Percentiles rank a stretch among this genome's conserved stretches.
Evolutionary conservation across 2,329 filamentous ascomycete genomes (phyloP).

Genomic region (Helotiales sp.): DNA sequence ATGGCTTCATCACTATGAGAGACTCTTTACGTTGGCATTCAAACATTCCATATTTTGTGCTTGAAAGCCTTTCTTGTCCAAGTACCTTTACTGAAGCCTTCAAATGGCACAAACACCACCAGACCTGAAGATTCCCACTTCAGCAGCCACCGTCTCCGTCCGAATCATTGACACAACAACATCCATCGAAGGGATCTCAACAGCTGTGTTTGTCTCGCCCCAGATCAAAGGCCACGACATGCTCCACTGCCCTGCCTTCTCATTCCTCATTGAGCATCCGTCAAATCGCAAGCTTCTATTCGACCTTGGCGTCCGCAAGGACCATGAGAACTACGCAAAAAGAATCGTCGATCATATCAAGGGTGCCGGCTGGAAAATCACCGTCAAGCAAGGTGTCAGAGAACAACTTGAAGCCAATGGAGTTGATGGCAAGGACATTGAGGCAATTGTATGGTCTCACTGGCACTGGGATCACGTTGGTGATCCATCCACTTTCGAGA

Average conservation of each 20-base stretch:
- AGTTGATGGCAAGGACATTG: constrained; percentile 35
- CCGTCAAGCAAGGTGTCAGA: constrained; percentile 43
- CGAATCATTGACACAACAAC: constrained; percentile 37
- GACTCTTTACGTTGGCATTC: too few relatives aligned
- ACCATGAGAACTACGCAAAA: constrained; percentile 43
- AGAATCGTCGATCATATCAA: constrained; percentile 33
- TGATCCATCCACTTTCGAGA: constrained; percentile 44
- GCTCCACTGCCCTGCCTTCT: constrained; percentile 42
- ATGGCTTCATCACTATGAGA: too few relatives aligned
- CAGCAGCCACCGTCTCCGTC: constrained; percentile 33
- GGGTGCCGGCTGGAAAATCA: constrained; percentile 37
- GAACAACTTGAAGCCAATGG: constrained; percentile 42
- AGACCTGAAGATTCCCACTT: constrained; percentile 34
- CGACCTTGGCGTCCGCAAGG: constrained; percentile 42
- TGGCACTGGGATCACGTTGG: constrained; percentile 44
- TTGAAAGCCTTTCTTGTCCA: not conserved
- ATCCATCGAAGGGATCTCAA: constrained; percentile 26
- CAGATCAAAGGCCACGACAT: constrained; percentile 38
- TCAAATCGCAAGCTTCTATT: constrained; percentile 36
- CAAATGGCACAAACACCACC: constrained; percentile 21
- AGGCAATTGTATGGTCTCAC: constrained; percentile 38
- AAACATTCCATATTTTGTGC: too few relatives aligned
- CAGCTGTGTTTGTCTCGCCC: constrained; percentile 24
- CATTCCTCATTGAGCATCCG: constrained; percentile 49
- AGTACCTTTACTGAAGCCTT: not conserved